phyloP scores from a whole-genome alignment of 148 eudicot species.

The Arctostaphylos glauca region DNA sequence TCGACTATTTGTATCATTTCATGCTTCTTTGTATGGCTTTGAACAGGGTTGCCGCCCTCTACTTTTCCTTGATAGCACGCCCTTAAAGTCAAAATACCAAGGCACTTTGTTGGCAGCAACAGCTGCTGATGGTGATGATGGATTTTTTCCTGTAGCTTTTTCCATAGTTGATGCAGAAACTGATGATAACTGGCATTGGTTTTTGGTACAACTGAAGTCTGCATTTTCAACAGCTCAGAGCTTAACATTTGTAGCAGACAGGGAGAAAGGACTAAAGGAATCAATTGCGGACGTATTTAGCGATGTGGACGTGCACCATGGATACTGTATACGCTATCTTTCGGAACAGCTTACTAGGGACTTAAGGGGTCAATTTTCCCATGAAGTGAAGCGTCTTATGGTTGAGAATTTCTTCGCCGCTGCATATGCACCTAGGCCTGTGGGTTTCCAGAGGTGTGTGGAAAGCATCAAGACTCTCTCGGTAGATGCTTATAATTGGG shows the following conservation, averaged over 20 bases:
- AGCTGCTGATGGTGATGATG: constrained; percentile 87
- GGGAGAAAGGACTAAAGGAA: constrained; percentile 70
- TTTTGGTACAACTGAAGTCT: constrained; percentile 67
- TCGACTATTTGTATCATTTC: constrained; percentile 84
- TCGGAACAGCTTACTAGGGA: constrained; percentile 56
- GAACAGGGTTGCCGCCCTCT: constrained; percentile 88
- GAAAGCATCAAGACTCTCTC: constrained; percentile 78
- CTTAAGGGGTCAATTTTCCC: constrained; percentile 76
- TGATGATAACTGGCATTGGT: constrained; percentile 90
- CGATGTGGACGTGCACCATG: constrained; percentile 54
- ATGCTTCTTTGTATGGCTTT: constrained; percentile 79
- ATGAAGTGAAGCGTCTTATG: constrained; percentile 80
- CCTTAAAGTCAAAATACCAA: constrained; percentile 86
- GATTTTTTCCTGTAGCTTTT: constrained; percentile 93
- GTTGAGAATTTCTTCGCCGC: constrained; percentile 74
- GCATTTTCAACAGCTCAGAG: constrained; percentile 51
- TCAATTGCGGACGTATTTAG: constrained; percentile 66
- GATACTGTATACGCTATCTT: constrained; percentile 71
- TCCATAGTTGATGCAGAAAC: constrained; percentile 83
- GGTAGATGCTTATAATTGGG: constrained; percentile 82
- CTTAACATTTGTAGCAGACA: constrained; percentile 77
- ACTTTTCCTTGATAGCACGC: constrained; percentile 78
- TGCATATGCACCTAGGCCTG: constrained; percentile 68
- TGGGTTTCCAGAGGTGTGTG: constrained; percentile 50
- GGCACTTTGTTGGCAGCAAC: constrained; percentile 88